Conservation (phyloP, 257 asterid genomes). For the Capsicum chinense region DNA sequence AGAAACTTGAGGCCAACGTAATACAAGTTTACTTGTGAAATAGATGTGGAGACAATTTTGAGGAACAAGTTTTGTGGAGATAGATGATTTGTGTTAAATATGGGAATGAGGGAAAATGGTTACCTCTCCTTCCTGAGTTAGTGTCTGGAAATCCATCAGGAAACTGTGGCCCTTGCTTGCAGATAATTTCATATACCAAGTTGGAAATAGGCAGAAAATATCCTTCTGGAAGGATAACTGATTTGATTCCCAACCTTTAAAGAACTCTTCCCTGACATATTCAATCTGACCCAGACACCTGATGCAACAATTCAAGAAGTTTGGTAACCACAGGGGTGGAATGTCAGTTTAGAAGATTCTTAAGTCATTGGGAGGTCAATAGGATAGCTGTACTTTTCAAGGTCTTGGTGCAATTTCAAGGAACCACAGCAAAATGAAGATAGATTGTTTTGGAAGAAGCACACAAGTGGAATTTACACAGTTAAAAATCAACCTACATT, state of each 20-base stretch:
- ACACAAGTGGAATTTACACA: background rate
- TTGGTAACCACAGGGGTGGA: slow-evolving; percentile 15
- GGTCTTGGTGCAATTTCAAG: slow-evolving; percentile 6
- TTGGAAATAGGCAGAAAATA: background rate
- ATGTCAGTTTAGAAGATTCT: slow-evolving; percentile 4
- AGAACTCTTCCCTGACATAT: background rate
- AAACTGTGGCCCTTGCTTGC: slow-evolving; percentile 1
- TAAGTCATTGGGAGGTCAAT: slow-evolving; percentile 14
- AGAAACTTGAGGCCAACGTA: background rate
- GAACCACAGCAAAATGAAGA: slow-evolving; percentile 17
- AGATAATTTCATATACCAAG: background rate
- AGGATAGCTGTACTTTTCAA: background rate
- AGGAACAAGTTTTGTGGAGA: background rate
- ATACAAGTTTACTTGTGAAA: background rate
- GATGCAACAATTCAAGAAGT: slow-evolving; percentile 16
- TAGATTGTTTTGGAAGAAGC: background rate
- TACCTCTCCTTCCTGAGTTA: background rate
- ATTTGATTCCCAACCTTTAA: slow-evolving; percentile 12
- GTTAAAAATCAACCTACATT: background rate
- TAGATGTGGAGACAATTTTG: background rate
- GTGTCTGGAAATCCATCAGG: background rate
- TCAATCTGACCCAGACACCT: background rate
- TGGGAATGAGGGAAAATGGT: background rate
- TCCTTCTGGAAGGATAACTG: background rate
- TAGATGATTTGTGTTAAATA: background rate